These are phyloP conservation scores for Rhodotorula sp. DNA, from an alignment of 1,284 basidiomycete species.

Conservation along the genomic window DNA sequence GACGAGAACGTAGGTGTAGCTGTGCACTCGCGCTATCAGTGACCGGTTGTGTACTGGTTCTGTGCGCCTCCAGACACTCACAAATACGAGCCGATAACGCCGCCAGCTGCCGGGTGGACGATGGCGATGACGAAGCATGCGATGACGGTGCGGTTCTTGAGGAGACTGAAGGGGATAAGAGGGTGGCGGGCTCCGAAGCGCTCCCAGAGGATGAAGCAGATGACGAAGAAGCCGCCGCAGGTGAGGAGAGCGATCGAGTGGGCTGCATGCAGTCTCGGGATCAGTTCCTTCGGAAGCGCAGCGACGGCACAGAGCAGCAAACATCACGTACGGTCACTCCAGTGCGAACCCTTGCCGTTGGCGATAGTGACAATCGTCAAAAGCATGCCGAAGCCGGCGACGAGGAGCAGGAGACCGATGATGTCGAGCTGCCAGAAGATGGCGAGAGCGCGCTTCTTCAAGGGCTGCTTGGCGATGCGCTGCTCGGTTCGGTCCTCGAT, in stretches of 20 bases:
- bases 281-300: not conserved
- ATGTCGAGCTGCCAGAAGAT: constrained; percentile 49
- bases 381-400: constrained; percentile 48
- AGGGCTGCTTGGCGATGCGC: not conserved
- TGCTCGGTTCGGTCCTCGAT: constrained; percentile 2
- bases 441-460: constrained; percentile 26
- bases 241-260: constrained; percentile 48
- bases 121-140: constrained; percentile 46
- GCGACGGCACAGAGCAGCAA: not conserved
- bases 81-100: constrained; percentile 47
- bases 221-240: constrained; percentile 43
- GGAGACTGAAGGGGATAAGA: constrained; percentile 47
- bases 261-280: constrained; percentile 19
- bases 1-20: constrained; percentile 38
- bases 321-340: constrained; percentile 42
- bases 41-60: not conserved
- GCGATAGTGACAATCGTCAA: constrained; percentile 50
- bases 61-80: constrained; percentile 33
- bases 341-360: constrained; percentile 46
- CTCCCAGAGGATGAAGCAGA: constrained; percentile 47
- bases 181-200: constrained; percentile 47
- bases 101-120: constrained; percentile 47
- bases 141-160: constrained; percentile 48
- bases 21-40: not conserved
- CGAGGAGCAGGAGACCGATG: constrained; percentile 48